Evolutionary conservation across 139 green algal genomes (phyloP).

Genomic region (Gonium pectorale): DNA sequence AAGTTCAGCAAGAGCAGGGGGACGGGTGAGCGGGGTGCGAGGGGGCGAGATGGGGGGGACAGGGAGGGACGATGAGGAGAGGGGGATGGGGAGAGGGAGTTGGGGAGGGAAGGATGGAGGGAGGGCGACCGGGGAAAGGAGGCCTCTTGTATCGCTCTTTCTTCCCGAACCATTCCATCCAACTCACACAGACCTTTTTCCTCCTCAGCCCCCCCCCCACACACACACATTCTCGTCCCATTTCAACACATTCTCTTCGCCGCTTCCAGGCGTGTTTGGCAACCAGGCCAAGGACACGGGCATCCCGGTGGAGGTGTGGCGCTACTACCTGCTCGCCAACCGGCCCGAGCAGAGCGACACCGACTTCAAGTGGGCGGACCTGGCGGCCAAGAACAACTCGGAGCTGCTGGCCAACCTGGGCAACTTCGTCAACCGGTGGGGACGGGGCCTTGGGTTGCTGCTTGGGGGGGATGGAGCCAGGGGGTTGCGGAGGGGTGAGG

Average conservation of each 20-base stretch:
- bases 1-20: conserved; percentile 97
- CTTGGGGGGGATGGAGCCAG: neutral
- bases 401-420: conserved; percentile 97
- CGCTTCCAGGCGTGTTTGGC: conserved; percentile 91
- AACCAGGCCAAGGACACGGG: conserved; percentile 91
- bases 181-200: too few relatives aligned
- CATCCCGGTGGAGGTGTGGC: conserved; percentile 89
- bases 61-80: too few relatives aligned
- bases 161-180: too few relatives aligned
- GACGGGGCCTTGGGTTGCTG: neutral
- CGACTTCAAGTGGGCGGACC: conserved; percentile 95
- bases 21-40: conserved; percentile 73
- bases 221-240: too few relatives aligned
- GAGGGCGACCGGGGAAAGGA: too few relatives aligned
- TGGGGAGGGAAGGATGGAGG: too few relatives aligned
- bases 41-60: too few relatives aligned
- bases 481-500: neutral
- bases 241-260: too few relatives aligned
- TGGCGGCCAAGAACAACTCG: conserved; percentile 90
- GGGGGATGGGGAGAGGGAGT: neutral
- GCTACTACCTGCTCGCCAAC: conserved; percentile 96
- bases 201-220: too few relatives aligned
- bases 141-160: too few relatives aligned
- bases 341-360: conserved; percentile 67
- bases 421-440: conserved; percentile 81